phyloP scores from a whole-genome alignment of 2,329 filamentous ascomycete species.

The Penicillium olsonii region DNA sequence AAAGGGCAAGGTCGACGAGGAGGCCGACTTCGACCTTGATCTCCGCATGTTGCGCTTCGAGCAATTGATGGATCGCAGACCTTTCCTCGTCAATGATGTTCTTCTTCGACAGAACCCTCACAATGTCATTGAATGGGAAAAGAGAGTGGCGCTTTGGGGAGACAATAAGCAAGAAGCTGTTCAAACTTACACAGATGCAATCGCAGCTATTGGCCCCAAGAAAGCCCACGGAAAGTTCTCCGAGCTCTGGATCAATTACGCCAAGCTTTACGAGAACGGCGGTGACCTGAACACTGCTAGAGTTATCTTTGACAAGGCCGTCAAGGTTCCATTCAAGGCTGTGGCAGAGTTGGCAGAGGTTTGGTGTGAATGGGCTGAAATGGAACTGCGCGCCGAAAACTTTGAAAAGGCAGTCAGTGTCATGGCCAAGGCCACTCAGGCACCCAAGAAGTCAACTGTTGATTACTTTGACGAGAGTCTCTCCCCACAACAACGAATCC shows the following conservation, averaged over 20 bases:
- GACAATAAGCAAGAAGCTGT: slow-evolving; percentile 90
- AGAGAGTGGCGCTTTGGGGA: slow-evolving; percentile 92
- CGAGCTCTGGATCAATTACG: slow-evolving; percentile 94
- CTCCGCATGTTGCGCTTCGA: slow-evolving; percentile 98
- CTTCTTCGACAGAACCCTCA: slow-evolving; percentile 93
- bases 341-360: slow-evolving; percentile 96
- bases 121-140: slow-evolving; percentile 96
- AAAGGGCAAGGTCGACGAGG: slow-evolving; percentile 73
- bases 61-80: slow-evolving; percentile 93
- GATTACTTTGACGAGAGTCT: slow-evolving; percentile 97
- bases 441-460: slow-evolving; percentile 96
- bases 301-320: slow-evolving; percentile 94
- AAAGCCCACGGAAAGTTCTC: slow-evolving; percentile 92
- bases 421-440: slow-evolving; percentile 95
- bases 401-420: slow-evolving; percentile 93
- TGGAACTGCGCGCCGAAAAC: slow-evolving; percentile 95
- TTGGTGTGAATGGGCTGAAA: slow-evolving; percentile 99
- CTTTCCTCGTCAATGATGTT: slow-evolving; percentile 95
- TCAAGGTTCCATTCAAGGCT: slow-evolving; percentile 96
- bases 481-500: slow-evolving; percentile 90
- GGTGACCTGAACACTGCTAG: slow-evolving; percentile 82
- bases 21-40: slow-evolving; percentile 91
- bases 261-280: slow-evolving; percentile 91
- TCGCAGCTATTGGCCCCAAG: slow-evolving; percentile 89
- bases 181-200: slow-evolving; percentile 91